phyloP scores from a whole-genome alignment of 345 rosid species.

The Conringia planisiliqua region DNA sequence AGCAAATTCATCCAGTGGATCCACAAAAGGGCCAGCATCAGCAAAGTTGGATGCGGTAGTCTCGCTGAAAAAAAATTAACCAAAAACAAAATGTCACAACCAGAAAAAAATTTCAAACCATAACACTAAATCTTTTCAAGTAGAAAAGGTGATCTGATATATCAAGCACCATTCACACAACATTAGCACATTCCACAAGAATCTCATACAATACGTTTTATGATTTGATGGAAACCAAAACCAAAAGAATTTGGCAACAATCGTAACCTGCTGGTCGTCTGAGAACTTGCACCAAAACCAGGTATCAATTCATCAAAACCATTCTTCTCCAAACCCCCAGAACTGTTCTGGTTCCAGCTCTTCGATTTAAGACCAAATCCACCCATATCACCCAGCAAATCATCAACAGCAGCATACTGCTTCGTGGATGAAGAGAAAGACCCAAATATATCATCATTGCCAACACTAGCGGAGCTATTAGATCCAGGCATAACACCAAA shows the following conservation, averaged over 20 bases:
- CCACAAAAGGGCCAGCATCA: conserved; percentile 59
- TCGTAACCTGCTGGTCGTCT: conserved; percentile 43
- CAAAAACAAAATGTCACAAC: background rate
- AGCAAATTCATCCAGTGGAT: conserved; percentile 60
- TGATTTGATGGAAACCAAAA: background rate
- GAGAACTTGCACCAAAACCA: conserved; percentile 58
- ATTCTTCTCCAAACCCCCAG: conserved; percentile 16
- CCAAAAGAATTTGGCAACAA: background rate
- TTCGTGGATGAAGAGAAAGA: conserved; percentile 44
- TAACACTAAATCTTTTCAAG: background rate
- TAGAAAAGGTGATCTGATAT: background rate
- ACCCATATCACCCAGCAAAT: conserved; percentile 57
- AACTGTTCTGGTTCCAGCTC: conserved; percentile 3
- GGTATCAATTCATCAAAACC: conserved; percentile 68
- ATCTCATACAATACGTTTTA: background rate
- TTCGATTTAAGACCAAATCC: conserved; percentile 31
- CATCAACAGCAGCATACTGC: conserved; percentile 42
- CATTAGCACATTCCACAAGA: background rate
- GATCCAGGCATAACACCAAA: conserved; percentile 47
- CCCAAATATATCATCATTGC: conserved; percentile 42
- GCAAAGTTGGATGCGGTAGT: conserved; percentile 37
- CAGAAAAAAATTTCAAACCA: background rate
- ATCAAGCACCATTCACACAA: background rate
- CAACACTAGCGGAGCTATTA: conserved; percentile 31
- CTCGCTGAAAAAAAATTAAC: conserved; percentile 20